phyloP scores from a whole-genome alignment of 108 stramenopile species.

The Cylindrotheca fusiformis region DNA sequence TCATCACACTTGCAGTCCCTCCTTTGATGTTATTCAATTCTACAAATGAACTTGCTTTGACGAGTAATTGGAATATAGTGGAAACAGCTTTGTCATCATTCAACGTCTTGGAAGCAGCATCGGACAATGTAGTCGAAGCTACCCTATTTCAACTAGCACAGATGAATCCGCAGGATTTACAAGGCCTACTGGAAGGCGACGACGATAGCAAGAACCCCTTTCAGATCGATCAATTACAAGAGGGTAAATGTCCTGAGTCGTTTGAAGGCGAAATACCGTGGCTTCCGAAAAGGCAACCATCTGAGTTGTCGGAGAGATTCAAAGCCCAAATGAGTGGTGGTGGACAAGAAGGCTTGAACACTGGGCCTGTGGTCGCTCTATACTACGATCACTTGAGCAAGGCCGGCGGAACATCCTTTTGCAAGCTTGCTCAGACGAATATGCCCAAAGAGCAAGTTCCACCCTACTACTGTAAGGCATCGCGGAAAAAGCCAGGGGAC shows the following conservation, averaged over 20 bases:
- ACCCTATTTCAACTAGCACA: not conserved
- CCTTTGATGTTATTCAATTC: too few species aligned
- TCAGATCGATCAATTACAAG: not conserved
- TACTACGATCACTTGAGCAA: conserved; percentile 79
- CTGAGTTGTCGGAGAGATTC: not conserved
- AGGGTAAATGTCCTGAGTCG: not conserved
- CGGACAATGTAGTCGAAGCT: not conserved
- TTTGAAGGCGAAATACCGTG: not conserved
- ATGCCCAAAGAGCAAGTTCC: conserved; percentile 43
- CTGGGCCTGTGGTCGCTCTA: conserved; percentile 13
- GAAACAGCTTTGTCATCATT: too few species aligned
- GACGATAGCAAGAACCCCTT: not conserved
- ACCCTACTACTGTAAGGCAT: conserved; percentile 15
- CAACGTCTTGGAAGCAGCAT: not conserved
- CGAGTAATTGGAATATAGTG: too few species aligned
- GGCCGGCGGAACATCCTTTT: conserved; percentile 77
- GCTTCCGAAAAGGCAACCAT: not conserved
- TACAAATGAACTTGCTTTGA: too few species aligned
- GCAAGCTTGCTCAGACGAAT: conserved; percentile 65
- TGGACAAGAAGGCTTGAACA: not conserved
- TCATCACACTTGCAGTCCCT: too few species aligned
- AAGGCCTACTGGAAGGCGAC: not conserved
- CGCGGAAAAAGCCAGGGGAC: not conserved
- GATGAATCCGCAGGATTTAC: not conserved
- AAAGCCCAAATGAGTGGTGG: not conserved